A percentile compares a stretch with the other conserved stretches of the same genome.
Conservation (phyloP, 108 stramenopile genomes). For the Cyclotella kingstonii region DNA sequence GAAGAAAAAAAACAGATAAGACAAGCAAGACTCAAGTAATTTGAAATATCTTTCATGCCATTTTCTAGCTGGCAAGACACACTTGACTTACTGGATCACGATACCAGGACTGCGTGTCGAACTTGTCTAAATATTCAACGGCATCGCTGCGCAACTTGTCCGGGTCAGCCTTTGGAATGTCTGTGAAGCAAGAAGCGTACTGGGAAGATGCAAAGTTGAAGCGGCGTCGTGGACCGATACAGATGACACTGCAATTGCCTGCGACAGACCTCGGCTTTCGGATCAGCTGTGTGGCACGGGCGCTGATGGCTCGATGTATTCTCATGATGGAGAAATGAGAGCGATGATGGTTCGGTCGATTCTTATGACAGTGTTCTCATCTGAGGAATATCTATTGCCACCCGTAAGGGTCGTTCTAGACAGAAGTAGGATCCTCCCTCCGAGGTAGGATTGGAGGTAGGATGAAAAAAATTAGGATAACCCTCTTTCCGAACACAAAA, state of each 20-base stretch:
- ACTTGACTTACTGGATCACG: slow-evolving; percentile 59
- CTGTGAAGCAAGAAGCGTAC: slow-evolving; percentile 65
- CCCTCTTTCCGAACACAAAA: too few species aligned
- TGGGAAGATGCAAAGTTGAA: slow-evolving; percentile 79
- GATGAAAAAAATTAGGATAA: too few species aligned
- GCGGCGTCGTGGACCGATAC: neutral
- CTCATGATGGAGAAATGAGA: neutral
- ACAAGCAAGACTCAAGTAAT: slow-evolving; percentile 30
- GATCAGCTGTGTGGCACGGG: neutral
- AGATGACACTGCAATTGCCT: neutral
- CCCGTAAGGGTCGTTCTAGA: neutral
- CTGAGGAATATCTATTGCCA: neutral
- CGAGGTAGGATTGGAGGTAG: too few species aligned
- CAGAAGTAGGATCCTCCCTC: neutral
- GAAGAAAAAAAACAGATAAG: neutral
- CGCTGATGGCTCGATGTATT: neutral
- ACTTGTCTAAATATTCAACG: slow-evolving; percentile 58
- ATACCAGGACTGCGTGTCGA: slow-evolving; percentile 67
- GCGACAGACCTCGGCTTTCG: neutral
- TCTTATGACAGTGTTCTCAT: neutral
- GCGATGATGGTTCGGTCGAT: neutral
- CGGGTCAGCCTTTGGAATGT: slow-evolving; percentile 57
- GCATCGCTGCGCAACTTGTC: slow-evolving; percentile 51
- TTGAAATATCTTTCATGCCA: neutral
- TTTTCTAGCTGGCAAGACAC: neutral